Percentiles rank a stretch among this genome's conserved stretches.
These are phyloP conservation scores for Colletotrichum shisoi DNA, from an alignment of 2,329 filamentous ascomycete genomes.

Conservation along the genomic window DNA sequence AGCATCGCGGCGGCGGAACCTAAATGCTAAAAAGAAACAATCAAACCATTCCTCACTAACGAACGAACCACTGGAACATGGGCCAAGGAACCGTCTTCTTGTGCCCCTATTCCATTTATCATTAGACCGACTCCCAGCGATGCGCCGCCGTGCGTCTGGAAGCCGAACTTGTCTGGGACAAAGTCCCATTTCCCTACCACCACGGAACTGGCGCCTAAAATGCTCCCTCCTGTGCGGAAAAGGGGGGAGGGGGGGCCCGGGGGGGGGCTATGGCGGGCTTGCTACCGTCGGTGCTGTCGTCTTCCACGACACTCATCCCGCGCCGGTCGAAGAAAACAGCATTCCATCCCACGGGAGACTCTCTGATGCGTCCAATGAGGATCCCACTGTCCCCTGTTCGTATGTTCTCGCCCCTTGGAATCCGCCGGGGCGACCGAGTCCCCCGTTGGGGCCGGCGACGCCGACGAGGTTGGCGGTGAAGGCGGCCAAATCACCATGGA, in stretches of 20 bases:
- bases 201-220: not conserved
- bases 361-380: not conserved
- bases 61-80: not conserved
- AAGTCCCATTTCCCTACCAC: not conserved
- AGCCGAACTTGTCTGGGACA: too few species aligned
- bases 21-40: not conserved
- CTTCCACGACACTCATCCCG: not conserved
- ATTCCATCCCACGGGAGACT: not conserved
- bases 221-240: not conserved
- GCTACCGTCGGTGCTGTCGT: not conserved
- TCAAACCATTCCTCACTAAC: not conserved
- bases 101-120: not conserved
- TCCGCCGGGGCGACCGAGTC: not conserved
- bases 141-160: not conserved
- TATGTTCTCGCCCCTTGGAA: too few species aligned
- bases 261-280: accelerated
- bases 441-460: not conserved
- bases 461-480: not conserved
- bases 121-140: not conserved
- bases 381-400: not conserved
- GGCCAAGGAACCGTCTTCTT: too few species aligned
- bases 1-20: not conserved
- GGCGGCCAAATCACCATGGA: not conserved
- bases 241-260: too few species aligned
- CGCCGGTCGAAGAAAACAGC: not conserved